Conservation (phyloP, 2,329 filamentous ascomycete genomes). For the Nothophoma quercina region DNA sequence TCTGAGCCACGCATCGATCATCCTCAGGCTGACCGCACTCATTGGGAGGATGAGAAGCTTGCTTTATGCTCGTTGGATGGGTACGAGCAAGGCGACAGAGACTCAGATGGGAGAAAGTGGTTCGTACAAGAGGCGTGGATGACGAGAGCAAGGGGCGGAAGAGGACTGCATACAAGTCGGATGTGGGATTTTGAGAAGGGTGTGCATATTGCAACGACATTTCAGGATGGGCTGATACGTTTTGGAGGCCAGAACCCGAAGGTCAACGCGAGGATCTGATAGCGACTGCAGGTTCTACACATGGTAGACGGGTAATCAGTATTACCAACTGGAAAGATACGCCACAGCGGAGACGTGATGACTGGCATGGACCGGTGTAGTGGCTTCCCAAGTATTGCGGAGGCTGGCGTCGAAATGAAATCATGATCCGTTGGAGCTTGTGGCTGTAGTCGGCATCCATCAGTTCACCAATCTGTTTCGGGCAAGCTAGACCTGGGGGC, state of each 20-base stretch:
- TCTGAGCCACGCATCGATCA: constrained; percentile 33
- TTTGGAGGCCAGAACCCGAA: constrained; percentile 15
- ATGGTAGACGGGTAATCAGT: no score
- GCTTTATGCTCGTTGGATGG: constrained; percentile 34
- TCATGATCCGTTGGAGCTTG: no score
- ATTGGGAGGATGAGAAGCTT: constrained; percentile 31
- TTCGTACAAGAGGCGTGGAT: constrained; percentile 43
- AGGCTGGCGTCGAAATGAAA: no score
- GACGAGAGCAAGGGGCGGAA: constrained; percentile 32
- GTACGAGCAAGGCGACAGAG: constrained; percentile 16
- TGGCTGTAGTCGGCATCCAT: no score
- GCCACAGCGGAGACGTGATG: no score
- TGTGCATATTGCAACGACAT: constrained; percentile 42
- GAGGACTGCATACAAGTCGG: constrained; percentile 38
- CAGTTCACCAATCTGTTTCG: no score
- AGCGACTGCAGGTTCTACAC: no score
- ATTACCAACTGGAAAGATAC: no score
- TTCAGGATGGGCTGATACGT: constrained; percentile 44
- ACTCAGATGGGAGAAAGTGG: constrained; percentile 41
- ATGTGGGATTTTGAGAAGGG: constrained; percentile 43
- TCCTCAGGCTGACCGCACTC: constrained; percentile 33
- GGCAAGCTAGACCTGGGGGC: no score
- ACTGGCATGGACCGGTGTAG: no score
- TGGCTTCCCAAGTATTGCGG: no score
- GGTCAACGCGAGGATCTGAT: constrained; percentile 1